Evolutionary conservation across 1,284 basidiomycete species (phyloP).

Genomic region (Trichosporon sp.): DNA sequence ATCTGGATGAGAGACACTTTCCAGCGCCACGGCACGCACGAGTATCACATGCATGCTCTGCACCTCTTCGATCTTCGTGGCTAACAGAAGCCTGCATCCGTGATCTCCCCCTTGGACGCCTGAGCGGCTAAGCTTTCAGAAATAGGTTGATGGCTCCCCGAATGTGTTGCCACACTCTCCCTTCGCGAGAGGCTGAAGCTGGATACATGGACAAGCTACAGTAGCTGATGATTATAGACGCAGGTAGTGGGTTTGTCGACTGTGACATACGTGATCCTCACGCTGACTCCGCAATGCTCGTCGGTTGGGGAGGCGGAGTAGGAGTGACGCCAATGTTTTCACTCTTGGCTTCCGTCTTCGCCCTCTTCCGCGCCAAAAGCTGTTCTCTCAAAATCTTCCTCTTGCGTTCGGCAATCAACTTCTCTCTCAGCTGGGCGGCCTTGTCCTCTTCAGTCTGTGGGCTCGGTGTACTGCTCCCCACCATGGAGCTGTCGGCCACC

Average conservation of each 20-base stretch:
- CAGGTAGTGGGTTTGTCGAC: not conserved
- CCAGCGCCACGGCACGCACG: too few species aligned
- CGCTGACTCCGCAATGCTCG: not conserved
- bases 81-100: too few species aligned
- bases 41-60: too few species aligned
- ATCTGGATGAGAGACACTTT: too few species aligned
- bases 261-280: not conserved
- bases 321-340: not conserved
- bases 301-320: not conserved
- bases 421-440: slow-evolving; percentile 34
- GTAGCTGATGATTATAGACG: not conserved
- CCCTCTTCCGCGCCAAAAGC: slow-evolving; percentile 17
- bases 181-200: too few species aligned
- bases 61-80: too few species aligned
- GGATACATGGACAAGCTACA: not conserved
- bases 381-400: slow-evolving; percentile 17
- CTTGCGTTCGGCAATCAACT: slow-evolving; percentile 31
- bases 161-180: too few species aligned
- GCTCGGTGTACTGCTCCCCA: slow-evolving; percentile 8
- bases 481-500: slow-evolving; percentile 16
- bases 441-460: slow-evolving; percentile 17
- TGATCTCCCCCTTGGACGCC: too few species aligned
- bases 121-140: too few species aligned
- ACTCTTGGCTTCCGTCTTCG: slow-evolving; percentile 7
- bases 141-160: too few species aligned